phyloP scores from a whole-genome alignment of 2,329 filamentous ascomycete genomes.

The Xylaria sp. region DNA sequence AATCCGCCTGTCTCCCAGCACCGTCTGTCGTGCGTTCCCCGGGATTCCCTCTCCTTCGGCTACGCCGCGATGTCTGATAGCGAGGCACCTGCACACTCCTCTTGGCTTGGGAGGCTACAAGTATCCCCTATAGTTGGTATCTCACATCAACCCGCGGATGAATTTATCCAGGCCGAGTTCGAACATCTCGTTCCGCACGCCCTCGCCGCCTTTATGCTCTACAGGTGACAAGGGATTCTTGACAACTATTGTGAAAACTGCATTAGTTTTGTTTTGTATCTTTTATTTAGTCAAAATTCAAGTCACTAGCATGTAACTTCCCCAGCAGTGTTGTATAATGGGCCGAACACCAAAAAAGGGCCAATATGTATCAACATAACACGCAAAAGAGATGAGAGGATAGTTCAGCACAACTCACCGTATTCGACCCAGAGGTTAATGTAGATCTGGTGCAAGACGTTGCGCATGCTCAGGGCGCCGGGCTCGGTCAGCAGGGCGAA shows the following conservation, averaged over 20 bases:
- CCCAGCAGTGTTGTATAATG: not conserved
- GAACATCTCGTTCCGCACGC: conserved; percentile 74
- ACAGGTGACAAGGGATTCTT: conserved; percentile 73
- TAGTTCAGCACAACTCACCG: conserved; percentile 55
- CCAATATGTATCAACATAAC: not conserved
- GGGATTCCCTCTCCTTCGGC: not conserved
- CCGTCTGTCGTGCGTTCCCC: not conserved
- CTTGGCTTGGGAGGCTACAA: too few species aligned
- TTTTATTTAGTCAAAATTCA: not conserved
- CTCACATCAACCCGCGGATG: conserved; percentile 67
- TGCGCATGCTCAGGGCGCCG: conserved; percentile 85
- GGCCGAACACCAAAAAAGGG: not conserved
- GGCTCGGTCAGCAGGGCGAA: conserved; percentile 97
- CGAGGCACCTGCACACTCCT: too few species aligned
- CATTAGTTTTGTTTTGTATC: conserved; percentile 30
- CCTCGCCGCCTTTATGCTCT: conserved; percentile 70
- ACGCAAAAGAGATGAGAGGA: not conserved
- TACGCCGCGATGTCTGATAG: too few species aligned
- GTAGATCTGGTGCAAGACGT: conserved; percentile 96
- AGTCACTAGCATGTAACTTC: not conserved
- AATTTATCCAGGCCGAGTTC: conserved; percentile 79
- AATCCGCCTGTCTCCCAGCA: not conserved
- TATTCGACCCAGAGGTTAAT: conserved; percentile 98
- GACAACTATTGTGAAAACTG: conserved; percentile 55
- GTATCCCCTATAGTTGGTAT: not conserved